Base-by-base conservation (phyloP, 208 protist species). In the Acanthamoeba lugdunensis region DNA sequence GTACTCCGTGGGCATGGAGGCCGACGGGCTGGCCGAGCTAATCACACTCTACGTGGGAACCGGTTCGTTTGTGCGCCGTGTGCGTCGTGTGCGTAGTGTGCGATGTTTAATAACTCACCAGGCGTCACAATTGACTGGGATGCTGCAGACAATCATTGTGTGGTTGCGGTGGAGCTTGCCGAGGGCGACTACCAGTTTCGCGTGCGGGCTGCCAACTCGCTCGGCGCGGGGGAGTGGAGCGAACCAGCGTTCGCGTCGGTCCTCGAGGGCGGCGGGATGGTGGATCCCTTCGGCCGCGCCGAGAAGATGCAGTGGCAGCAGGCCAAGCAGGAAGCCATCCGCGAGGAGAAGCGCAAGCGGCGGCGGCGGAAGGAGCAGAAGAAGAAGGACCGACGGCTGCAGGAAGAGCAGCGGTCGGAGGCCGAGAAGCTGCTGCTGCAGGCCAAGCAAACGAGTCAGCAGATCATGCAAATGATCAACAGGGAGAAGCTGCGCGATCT, bases 111-210 rank as follows among this genome's bases (percentile, higher is more conserved):
- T 48, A 8, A 13, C 4, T 48, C 45, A 48, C 45, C 45, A 41
- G 37, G 45, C 0, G 45, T 48, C 45, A 48, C 7, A 48, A 48
- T 48, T 41, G 37, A 16, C 9, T 14, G 48, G 9, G 6, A 16
- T 21, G 25, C 67, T 28, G 30, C 25, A 75, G 67, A 37, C 21
- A 6, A 7, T 16, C 71, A 81, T n/a, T 81, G 71, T 6, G 41
- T 30, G 7, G 41, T 81, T 11, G 25, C 71, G 41, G 0, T 11
- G 9, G 54, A 61, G 54, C 71, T 81, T 8, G 33, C 7, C 13
- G 71, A 81, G 71, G 71, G 71, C 28, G 71, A 81, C 71, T 81
- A 81, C 37, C 25, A 23, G 16, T 81, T 81, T 25, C 28, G 41
- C 11, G 71, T 81, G 37, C 71, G 71, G 4, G 71, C 71, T 4